Conservation (phyloP, 1,284 basidiomycete genomes). For the Cryptococcus sp. region DNA sequence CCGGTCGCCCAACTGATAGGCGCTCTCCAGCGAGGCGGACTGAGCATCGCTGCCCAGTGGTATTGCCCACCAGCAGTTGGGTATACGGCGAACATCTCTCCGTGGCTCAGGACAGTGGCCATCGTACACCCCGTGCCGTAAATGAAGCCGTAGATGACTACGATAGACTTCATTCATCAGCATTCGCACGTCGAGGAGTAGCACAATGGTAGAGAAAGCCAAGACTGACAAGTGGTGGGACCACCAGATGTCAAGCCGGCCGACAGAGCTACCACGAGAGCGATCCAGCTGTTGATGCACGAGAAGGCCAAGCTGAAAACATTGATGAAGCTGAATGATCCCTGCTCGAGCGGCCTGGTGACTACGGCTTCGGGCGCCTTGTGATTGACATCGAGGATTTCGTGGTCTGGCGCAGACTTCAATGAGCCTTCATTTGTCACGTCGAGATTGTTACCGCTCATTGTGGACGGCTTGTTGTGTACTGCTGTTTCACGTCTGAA, state of each 20-base stretch:
- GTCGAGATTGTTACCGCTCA: too few species aligned
- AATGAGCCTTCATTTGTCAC: too few species aligned
- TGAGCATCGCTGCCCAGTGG: conserved; percentile 40
- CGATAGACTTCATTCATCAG: neutral
- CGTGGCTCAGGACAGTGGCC: conserved; percentile 16
- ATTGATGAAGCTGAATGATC: conserved; percentile 4
- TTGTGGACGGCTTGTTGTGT: too few species aligned
- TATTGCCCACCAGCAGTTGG: conserved; percentile 44
- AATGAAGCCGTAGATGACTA: conserved; percentile 23
- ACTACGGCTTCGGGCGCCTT: too few species aligned
- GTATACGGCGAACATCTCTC: conserved; percentile 39
- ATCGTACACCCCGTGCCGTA: conserved; percentile 21
- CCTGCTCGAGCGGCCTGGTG: conserved; percentile 3
- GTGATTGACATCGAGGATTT: too few species aligned
- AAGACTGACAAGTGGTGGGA: conserved; percentile 17
- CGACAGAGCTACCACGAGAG: conserved; percentile 15
- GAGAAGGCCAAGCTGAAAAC: conserved; percentile 19
- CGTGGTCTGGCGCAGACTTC: too few species aligned
- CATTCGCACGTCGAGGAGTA: neutral
- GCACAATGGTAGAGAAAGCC: neutral
- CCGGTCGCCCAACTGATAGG: conserved; percentile 21
- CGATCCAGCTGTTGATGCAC: conserved; percentile 26
- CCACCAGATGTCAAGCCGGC: conserved; percentile 23
- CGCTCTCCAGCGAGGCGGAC: conserved; percentile 20
- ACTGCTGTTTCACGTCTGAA: too few species aligned